Evolutionary conservation across 2,329 filamentous ascomycete genomes (phyloP).

Genomic region (Monilinia vaccinii-corymbosi): DNA sequence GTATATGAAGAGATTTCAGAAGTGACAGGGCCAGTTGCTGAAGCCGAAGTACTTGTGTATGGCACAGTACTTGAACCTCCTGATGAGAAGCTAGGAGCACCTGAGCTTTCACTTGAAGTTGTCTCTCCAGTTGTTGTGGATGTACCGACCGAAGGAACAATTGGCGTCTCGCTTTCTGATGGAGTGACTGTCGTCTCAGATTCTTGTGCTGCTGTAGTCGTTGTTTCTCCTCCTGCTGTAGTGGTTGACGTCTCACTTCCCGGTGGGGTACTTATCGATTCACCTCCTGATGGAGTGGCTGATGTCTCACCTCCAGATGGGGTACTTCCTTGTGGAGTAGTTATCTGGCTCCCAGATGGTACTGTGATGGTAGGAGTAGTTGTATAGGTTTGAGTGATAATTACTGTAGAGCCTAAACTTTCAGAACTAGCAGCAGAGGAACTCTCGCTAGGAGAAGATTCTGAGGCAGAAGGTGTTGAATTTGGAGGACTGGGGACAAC

Average conservation of each 20-base stretch:
- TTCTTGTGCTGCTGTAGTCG: neutral
- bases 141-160: neutral
- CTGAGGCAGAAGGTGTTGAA: neutral
- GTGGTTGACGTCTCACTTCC: neutral
- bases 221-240: neutral
- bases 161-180: neutral
- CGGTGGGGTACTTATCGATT: neutral
- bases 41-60: slow-evolving; percentile 3
- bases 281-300: neutral
- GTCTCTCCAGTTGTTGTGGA: neutral
- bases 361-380: neutral
- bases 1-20: neutral
- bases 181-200: neutral
- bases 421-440: neutral
- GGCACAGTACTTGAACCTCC: neutral
- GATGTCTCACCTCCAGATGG: neutral
- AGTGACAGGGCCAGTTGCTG: neutral
- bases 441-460: slow-evolving; percentile 4
- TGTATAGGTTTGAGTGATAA: neutral
- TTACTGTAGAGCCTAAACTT: neutral
- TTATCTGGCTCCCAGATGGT: neutral
- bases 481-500: neutral
- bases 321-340: neutral
- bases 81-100: neutral
- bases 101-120: neutral